These are phyloP conservation scores for Cytospora mali DNA, from an alignment of 2,329 filamentous ascomycete species.

Conservation along the genomic window DNA sequence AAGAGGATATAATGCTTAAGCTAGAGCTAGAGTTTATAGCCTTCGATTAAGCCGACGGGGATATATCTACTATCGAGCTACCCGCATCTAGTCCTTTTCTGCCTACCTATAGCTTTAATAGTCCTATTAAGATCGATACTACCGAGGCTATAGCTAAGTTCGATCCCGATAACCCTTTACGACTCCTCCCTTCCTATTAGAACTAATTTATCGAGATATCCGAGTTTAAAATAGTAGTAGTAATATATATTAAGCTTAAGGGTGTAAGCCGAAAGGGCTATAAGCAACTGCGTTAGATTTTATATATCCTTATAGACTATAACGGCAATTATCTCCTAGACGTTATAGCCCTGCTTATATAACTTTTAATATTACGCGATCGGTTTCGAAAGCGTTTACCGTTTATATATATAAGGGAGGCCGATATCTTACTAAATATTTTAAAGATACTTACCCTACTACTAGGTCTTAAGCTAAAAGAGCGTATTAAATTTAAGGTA, in stretches of 20 bases:
- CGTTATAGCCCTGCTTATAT: background rate
- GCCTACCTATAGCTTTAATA: background rate
- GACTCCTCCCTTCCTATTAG: background rate
- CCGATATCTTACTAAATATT: background rate
- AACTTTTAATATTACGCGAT: background rate
- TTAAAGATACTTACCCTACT: background rate
- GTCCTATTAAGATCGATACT: background rate
- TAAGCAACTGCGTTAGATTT: background rate
- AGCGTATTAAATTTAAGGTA: background rate
- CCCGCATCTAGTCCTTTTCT: no score
- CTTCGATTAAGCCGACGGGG: background rate
- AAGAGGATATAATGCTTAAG: background rate
- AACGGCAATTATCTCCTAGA: background rate
- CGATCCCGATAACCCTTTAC: background rate
- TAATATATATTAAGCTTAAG: background rate
- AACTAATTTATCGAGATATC: background rate
- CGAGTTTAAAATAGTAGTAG: background rate
- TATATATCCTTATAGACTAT: background rate
- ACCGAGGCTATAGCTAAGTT: background rate
- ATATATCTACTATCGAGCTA: background rate
- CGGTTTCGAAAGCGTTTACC: background rate
- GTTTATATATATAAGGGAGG: conserved; percentile 1
- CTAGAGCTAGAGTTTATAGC: background rate
- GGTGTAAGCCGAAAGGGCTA: background rate
- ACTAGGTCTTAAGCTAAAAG: background rate